A percentile compares a stretch with the other conserved stretches of the same genome.
phyloP scores from a whole-genome alignment of 2,329 filamentous ascomycete species.

The Botryotinia narcissicola region DNA sequence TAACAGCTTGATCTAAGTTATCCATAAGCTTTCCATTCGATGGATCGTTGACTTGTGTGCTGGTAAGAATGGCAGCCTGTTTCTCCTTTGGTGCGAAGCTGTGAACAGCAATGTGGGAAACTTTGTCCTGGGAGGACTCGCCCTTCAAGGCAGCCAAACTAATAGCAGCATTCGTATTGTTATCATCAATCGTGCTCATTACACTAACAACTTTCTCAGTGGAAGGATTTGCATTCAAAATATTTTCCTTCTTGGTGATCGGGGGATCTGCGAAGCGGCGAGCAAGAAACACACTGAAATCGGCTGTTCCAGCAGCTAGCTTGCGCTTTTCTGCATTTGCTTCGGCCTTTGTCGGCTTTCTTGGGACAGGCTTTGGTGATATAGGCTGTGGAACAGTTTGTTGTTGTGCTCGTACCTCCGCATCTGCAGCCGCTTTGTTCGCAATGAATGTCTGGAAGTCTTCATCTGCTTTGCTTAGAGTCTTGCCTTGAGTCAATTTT shows the following conservation, averaged over 20 bases:
- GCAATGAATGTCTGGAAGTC: slow-evolving; percentile 16
- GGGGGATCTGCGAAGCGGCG: neutral
- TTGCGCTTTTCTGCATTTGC: slow-evolving; percentile 2
- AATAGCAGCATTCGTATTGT: neutral
- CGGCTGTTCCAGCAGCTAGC: slow-evolving; percentile 3
- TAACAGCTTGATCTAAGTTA: neutral
- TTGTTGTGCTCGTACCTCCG: neutral
- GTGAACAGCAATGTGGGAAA: slow-evolving; percentile 11
- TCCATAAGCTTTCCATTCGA: neutral
- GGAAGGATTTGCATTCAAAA: neutral
- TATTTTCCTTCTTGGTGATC: neutral
- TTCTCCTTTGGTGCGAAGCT: neutral
- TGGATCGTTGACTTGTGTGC: neutral
- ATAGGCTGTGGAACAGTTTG: neutral
- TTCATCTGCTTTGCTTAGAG: slow-evolving; percentile 19
- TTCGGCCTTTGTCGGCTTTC: neutral
- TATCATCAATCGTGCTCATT: neutral
- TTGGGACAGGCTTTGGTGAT: neutral
- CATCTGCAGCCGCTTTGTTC: neutral
- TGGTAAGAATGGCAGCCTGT: neutral
- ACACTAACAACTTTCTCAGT: neutral
- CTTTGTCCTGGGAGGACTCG: neutral
- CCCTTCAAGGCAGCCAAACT: neutral
- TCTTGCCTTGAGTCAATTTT: neutral
- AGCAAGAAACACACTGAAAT: neutral